Evolutionary conservation across 1,284 basidiomycete genomes (phyloP).

Genomic region (Pterulicium gracile): DNA sequence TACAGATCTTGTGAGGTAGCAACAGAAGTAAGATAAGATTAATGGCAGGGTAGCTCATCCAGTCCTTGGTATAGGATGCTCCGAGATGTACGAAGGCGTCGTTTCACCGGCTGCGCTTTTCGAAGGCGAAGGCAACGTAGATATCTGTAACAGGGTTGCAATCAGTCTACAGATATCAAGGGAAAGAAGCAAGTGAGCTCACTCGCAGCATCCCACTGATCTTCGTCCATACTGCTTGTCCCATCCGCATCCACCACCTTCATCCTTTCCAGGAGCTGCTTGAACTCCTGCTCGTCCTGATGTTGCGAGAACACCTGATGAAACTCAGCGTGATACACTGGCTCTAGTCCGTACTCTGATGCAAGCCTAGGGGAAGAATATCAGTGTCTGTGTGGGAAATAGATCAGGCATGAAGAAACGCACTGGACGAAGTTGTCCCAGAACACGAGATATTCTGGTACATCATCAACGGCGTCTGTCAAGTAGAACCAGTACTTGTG

Average conservation of each 20-base stretch:
- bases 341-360: conserved; percentile 66
- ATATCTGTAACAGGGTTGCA: conserved; percentile 41
- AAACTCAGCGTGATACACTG: conserved; percentile 81
- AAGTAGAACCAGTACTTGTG: conserved; percentile 94
- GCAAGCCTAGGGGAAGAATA: conserved; percentile 71
- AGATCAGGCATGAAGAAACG: conserved; percentile 21
- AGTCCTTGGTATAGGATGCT: too few relatives aligned
- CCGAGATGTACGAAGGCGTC: too few relatives aligned
- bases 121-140: conserved; percentile 77
- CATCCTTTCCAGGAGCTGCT: conserved; percentile 75
- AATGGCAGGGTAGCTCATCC: too few relatives aligned
- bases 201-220: conserved; percentile 97
- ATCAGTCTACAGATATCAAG: neutral
- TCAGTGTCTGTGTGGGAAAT: conserved; percentile 4
- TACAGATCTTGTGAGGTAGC: too few relatives aligned
- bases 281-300: conserved; percentile 66
- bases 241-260: conserved; percentile 78
- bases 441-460: conserved; percentile 92
- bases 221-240: conserved; percentile 82
- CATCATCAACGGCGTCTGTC: conserved; percentile 90
- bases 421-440: conserved; percentile 91
- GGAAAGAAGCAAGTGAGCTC: conserved; percentile 25
- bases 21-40: too few relatives aligned
- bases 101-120: conserved; percentile 37
- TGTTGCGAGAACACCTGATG: conserved; percentile 79